Evolutionary conservation across 306 rosid genomes (phyloP).

Genomic region (Senna siamea): DNA sequence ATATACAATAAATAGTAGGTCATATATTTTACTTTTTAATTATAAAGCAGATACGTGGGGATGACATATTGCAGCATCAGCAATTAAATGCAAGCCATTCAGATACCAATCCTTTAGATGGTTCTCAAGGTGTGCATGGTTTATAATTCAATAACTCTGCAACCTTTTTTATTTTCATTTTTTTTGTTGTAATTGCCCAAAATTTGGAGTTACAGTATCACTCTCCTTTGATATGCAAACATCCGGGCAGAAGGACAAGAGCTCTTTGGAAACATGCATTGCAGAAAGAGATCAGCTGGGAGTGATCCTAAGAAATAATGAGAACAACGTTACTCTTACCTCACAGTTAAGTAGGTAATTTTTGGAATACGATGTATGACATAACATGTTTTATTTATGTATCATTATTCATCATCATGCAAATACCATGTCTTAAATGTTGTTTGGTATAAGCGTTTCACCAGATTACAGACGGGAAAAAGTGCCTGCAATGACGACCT

Average conservation of each 20-base stretch:
- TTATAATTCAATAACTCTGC: slow-evolving; percentile 2
- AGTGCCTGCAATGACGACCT: slow-evolving; percentile 37
- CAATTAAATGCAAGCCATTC: slow-evolving; percentile 44
- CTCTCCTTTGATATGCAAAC: slow-evolving; percentile 50
- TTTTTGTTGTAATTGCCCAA: slow-evolving; percentile 12
- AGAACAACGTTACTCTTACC: slow-evolving; percentile 42
- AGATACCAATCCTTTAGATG: slow-evolving; percentile 50
- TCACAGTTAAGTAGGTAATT: slow-evolving; percentile 55
- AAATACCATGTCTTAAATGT: slow-evolving; percentile 9
- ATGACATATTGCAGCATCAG: slow-evolving; percentile 53
- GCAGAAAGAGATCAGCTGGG: slow-evolving; percentile 47
- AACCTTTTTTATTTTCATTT: neutral
- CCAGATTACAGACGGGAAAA: slow-evolving; percentile 43
- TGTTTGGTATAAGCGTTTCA: slow-evolving; percentile 25
- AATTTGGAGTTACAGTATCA: slow-evolving; percentile 40
- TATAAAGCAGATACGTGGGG: slow-evolving; percentile 48
- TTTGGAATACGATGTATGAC: slow-evolving; percentile 10
- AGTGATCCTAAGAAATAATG: slow-evolving; percentile 44
- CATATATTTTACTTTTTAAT: slow-evolving; percentile 22
- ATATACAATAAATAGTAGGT: slow-evolving; percentile 6
- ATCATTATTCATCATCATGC: slow-evolving; percentile 2
- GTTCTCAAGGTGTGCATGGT: slow-evolving; percentile 43
- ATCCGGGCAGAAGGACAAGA: slow-evolving; percentile 39
- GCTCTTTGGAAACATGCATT: slow-evolving; percentile 46
- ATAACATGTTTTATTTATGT: neutral